phyloP scores from a whole-genome alignment of 805 yeast species.

The Yamadazyma laniorum region DNA sequence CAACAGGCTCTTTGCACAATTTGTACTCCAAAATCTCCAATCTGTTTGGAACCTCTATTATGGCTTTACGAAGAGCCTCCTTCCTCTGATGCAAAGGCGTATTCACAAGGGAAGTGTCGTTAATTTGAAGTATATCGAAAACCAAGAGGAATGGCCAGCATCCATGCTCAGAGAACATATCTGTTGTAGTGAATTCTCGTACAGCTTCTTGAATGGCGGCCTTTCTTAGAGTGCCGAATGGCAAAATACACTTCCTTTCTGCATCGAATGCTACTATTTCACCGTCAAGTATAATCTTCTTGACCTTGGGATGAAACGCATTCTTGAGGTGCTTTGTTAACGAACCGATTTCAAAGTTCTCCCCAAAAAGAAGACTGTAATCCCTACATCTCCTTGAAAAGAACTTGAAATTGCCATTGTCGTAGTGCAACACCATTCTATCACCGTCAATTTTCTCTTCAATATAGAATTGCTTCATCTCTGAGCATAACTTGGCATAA shows the following conservation, averaged over 20 bases:
- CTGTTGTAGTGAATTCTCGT: constrained; percentile 36
- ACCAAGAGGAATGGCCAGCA: constrained; percentile 57
- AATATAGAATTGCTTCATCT: constrained; percentile 54
- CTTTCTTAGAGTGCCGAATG: constrained; percentile 78
- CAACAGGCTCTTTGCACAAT: constrained; percentile 44
- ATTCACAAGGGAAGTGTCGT: constrained; percentile 60
- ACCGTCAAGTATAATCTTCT: constrained; percentile 66
- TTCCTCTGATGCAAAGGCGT: constrained; percentile 57
- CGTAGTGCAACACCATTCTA: constrained; percentile 74
- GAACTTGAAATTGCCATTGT: constrained; percentile 42
- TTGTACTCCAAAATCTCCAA: constrained; percentile 49
- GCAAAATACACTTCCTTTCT: constrained; percentile 51
- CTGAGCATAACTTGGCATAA: constrained; percentile 50
- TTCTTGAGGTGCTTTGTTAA: constrained; percentile 50
- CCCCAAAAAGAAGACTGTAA: constrained; percentile 69
- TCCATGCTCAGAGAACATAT: constrained; percentile 31
- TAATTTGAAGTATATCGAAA: constrained; percentile 72
- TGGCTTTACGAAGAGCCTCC: constrained; percentile 42
- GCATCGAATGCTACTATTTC: constrained; percentile 91
- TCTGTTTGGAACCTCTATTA: constrained; percentile 45
- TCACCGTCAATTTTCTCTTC: constrained; percentile 97
- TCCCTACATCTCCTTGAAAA: constrained; percentile 72
- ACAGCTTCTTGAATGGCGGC: constrained; percentile 58
- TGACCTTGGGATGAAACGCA: constrained; percentile 39
- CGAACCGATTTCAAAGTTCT: constrained; percentile 46